Evolutionary conservation across 2,329 filamentous ascomycete genomes (phyloP).

Genomic region (Trichoderma semiorbis): DNA sequence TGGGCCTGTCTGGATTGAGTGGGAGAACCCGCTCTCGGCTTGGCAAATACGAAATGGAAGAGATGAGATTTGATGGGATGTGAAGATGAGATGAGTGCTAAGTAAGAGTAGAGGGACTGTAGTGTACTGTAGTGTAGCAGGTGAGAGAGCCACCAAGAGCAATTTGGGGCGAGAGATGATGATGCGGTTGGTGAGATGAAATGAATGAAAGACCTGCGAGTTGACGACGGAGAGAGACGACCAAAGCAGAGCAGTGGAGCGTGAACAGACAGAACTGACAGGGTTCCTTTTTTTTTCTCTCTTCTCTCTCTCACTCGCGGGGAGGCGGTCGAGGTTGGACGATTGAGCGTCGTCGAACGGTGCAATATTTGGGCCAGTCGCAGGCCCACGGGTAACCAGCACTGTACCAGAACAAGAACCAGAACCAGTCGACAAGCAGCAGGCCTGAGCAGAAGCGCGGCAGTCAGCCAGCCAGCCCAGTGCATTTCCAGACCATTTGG

Average conservation of each 20-base stretch:
- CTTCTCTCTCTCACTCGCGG: not conserved
- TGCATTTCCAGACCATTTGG: constrained; percentile 1
- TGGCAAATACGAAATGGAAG: constrained; percentile 2
- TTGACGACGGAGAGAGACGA: not conserved
- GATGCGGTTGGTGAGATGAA: not conserved
- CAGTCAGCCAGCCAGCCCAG: constrained; percentile 4
- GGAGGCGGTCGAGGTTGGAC: not conserved
- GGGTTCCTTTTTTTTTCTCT: not conserved
- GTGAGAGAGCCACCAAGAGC: not conserved
- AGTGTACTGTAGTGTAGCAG: not conserved
- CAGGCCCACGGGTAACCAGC: not conserved
- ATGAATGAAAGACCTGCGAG: not conserved
- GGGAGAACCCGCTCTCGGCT: constrained; percentile 3
- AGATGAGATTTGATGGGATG: not conserved
- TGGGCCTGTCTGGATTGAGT: constrained; percentile 9
- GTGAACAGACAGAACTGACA: not conserved
- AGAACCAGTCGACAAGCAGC: not conserved
- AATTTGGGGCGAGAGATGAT: not conserved
- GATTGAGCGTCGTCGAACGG: not conserved
- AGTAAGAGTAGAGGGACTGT: not conserved
- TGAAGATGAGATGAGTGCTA: not conserved
- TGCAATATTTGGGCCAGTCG: not conserved
- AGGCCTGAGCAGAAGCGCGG: not conserved
- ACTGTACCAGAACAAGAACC: not conserved
- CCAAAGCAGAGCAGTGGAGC: not conserved